These are phyloP conservation scores for Ceratobasidium sp. DNA, from an alignment of 1,284 basidiomycete genomes.

Conservation along the genomic window DNA sequence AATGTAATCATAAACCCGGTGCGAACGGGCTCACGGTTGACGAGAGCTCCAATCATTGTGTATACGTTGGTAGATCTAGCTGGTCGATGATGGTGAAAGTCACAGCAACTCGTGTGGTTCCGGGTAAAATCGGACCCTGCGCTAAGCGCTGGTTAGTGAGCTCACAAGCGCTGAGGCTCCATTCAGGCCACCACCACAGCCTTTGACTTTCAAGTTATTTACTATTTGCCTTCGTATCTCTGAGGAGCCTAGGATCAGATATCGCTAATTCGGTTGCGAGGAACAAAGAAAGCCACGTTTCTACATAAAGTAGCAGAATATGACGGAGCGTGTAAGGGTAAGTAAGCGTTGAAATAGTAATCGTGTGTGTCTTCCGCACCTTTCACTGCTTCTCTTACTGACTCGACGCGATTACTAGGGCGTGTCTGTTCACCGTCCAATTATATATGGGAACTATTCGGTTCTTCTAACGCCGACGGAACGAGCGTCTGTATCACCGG, in stretches of 20 bases:
- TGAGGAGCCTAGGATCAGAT: too few relatives aligned
- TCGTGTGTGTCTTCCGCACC: constrained; percentile 16
- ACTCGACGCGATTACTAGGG: constrained; percentile 60
- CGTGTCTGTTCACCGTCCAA: constrained; percentile 84
- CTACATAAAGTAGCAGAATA: background rate
- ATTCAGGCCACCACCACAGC: background rate
- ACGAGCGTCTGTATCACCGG: constrained; percentile 62
- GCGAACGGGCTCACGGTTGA: constrained; percentile 42
- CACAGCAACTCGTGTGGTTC: constrained; percentile 29
- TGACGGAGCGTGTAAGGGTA: constrained; percentile 39
- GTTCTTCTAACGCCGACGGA: constrained; percentile 81
- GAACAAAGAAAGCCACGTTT: background rate
- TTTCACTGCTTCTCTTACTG: constrained; percentile 7
- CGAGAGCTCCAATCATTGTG: constrained; percentile 42
- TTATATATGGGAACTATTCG: constrained; percentile 97
- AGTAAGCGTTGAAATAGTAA: constrained; percentile 8
- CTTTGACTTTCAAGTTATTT: background rate
- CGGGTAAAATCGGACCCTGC: constrained; percentile 32
- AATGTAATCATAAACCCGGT: constrained; percentile 48
- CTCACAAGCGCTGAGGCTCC: background rate
- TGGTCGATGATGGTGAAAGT: constrained; percentile 29
- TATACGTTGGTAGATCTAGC: constrained; percentile 7
- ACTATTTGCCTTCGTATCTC: too few relatives aligned
- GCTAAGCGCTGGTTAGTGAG: constrained; percentile 8
- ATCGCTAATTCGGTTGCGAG: too few relatives aligned